Percentiles rank a stretch among this genome's conserved stretches.
Evolutionary conservation across 768 basidiomycete species (phyloP).

Genomic region (Amyloporia xantha): DNA sequence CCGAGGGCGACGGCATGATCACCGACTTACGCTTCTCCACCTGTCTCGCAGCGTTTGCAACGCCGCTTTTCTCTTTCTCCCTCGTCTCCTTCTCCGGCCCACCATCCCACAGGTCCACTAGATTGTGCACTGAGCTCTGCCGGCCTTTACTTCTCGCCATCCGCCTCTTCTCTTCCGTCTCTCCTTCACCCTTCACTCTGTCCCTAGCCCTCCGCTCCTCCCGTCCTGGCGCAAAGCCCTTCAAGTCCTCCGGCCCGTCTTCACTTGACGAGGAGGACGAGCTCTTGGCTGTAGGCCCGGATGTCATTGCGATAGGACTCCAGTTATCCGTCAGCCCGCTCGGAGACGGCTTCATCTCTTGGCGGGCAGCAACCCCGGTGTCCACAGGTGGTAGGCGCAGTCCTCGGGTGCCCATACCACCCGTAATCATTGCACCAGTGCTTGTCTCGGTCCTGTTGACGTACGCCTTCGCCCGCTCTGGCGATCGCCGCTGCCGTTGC

Average conservation of each 20-base stretch:
- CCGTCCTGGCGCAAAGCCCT: slow-evolving; percentile 38
- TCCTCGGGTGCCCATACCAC: slow-evolving; percentile 3
- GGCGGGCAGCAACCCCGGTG: slow-evolving; percentile 2
- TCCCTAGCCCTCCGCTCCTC: slow-evolving; percentile 35
- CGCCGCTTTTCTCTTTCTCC: slow-evolving; percentile 10
- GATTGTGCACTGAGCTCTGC: slow-evolving; percentile 79
- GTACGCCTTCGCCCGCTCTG: slow-evolving; percentile 13
- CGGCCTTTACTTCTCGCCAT: slow-evolving; percentile 43
- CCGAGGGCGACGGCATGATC: slow-evolving; percentile 16
- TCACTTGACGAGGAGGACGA: slow-evolving; percentile 50
- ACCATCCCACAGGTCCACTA: slow-evolving; percentile 67
- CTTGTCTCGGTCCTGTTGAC: slow-evolving; percentile 9
- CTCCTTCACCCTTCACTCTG: slow-evolving; percentile 7
- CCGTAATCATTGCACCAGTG: neutral
- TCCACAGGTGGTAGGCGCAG: slow-evolving; percentile 13
- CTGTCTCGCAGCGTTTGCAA: neutral
- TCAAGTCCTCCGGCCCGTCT: slow-evolving; percentile 44
- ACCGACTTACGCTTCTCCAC: slow-evolving; percentile 14
- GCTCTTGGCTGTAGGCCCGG: slow-evolving; percentile 5
- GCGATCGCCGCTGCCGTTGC: slow-evolving; percentile 12
- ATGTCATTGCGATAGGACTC: slow-evolving; percentile 34
- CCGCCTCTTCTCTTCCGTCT: slow-evolving; percentile 14
- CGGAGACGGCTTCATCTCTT: slow-evolving; percentile 15
- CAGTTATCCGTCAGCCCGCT: slow-evolving; percentile 38
- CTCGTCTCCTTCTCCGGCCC: slow-evolving; percentile 18